Conservation (phyloP, 768 basidiomycete species). For the Suillus tomentosus region DNA sequence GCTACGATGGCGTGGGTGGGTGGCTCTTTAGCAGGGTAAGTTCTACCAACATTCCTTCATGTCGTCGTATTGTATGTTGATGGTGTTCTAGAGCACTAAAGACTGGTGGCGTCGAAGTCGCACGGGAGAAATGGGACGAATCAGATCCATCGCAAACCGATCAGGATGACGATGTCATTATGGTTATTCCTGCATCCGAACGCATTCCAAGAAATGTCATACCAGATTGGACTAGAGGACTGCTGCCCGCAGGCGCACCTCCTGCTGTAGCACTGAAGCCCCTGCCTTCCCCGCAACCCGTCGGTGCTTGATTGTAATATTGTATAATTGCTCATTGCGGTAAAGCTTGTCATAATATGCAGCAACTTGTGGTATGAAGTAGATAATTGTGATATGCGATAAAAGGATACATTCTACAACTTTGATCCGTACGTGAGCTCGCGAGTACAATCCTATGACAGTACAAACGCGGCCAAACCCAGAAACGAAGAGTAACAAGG, state of each 20-base stretch:
- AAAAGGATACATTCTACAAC: constrained; percentile 13
- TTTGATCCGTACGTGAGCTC: constrained; percentile 4
- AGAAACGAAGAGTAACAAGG: not conserved
- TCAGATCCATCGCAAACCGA: constrained; percentile 44
- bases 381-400: constrained; percentile 7
- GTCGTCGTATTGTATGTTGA: constrained; percentile 4
- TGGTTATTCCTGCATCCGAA: constrained; percentile 22
- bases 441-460: constrained; percentile 5
- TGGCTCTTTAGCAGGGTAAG: constrained; percentile 88
- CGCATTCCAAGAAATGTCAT: constrained; percentile 47
- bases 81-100: constrained; percentile 65
- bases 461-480: constrained; percentile 8
- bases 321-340: constrained; percentile 14
- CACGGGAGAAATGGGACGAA: constrained; percentile 87
- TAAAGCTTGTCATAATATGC: not conserved
- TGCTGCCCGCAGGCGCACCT: constrained; percentile 66
- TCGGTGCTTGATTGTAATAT: constrained; percentile 35
- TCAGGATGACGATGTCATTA: constrained; percentile 37
- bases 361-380: not conserved
- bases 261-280: constrained; percentile 38
- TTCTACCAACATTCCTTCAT: constrained; percentile 15
- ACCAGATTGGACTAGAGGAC: constrained; percentile 81
- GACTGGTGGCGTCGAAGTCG: constrained; percentile 80
- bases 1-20: constrained; percentile 89
- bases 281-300: constrained; percentile 27